Evolutionary conservation across 2,329 filamentous ascomycete species (phyloP), one percentile per base, ranked within the genome.

Genomic region (Beauveria asiatica): DNA sequence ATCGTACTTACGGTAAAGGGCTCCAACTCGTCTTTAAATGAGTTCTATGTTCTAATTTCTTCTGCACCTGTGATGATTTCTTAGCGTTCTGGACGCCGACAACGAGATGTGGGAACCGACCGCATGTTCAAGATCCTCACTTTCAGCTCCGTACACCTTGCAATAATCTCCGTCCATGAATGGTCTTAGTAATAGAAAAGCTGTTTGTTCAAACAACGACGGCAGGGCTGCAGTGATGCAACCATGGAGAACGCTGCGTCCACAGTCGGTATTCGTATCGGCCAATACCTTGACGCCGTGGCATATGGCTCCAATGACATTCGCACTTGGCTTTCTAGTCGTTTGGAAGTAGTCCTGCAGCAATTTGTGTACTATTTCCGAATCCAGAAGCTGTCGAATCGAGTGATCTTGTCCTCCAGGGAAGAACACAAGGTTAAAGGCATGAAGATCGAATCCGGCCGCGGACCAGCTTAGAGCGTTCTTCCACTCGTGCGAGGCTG

Each of bases 321-420:
- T 81, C 6, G 8, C 5, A 1, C 5, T 16, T 2, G 76, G 75
- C 64, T 76, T 79, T 57, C 68, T 70, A 0, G 79, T 80, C 59
- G 71, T 63, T 7, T 78, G 78, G 62, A 82, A 82, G 67, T 78
- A 82, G 17, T 71, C 69, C 1, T 71, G 72, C 3, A 82, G 65
- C 11, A 78, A 73, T 33, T 65, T 66, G 57, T 82, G 79, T 5
- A 80, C 73, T 7, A 66, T 63, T 2, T 70, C 63, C 3, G 78
- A 80, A 61, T 82, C 79, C 62, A 83, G 77, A 60, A 82, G 68
- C 64, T 82, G 79, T 1, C 73, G 72, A 1, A 82, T 77, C 13
- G 71, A 68, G 69, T 80, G 82, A 23, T 83, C 80, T 65, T 83
- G 80, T 4, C 80, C 79, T 13, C 80, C 79, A 1, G 80, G 80